These are phyloP conservation scores for Solanum clarkiae DNA, from an alignment of 257 asterid species.

Conservation along the genomic window DNA sequence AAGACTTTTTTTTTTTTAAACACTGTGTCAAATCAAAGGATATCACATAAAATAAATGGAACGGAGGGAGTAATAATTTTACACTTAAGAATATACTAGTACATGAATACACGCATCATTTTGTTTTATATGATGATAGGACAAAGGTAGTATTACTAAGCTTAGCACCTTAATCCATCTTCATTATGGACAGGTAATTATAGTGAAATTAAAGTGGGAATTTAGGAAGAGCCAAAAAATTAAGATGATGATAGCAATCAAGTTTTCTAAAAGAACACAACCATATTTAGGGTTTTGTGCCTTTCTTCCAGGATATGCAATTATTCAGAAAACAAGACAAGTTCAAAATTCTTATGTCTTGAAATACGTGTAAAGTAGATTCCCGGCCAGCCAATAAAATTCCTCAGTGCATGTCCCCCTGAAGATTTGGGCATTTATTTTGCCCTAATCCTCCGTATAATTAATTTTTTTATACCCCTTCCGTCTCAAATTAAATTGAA, in stretches of 20 bases:
- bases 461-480: no score
- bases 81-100: no score
- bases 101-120: no score
- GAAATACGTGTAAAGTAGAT: slow-evolving; percentile 34
- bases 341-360: slow-evolving; percentile 20
- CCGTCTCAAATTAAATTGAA: no score
- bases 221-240: neutral
- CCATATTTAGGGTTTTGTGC: slow-evolving; percentile 13
- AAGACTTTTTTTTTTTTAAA: no score
- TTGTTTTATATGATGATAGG: no score
- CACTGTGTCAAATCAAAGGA: no score
- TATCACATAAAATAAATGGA: no score
- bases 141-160: neutral
- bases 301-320: neutral
- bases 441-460: neutral
- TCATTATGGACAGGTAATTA: neutral
- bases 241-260: slow-evolving; percentile 17
- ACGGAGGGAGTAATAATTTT: no score
- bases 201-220: neutral
- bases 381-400: neutral
- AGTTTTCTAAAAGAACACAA: slow-evolving; percentile 18
- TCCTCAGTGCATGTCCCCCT: slow-evolving; percentile 1
- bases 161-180: neutral
- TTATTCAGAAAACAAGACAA: slow-evolving; percentile 21
- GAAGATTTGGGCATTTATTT: slow-evolving; percentile 21